phyloP scores from a whole-genome alignment of 129 eudicot genomes.

The Escallonia rubra region DNA sequence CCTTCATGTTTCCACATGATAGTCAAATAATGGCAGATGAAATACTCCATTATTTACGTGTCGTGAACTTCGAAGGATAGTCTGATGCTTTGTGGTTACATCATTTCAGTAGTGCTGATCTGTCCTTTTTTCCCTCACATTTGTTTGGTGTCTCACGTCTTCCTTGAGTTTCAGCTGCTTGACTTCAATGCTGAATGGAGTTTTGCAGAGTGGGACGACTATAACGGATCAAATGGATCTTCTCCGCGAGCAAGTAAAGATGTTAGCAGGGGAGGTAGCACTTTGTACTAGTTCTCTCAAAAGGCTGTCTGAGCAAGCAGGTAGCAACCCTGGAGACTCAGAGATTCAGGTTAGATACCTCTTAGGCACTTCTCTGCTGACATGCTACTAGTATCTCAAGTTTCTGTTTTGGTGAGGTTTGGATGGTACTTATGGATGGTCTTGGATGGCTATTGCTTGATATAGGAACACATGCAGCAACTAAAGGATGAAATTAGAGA shows the following conservation, averaged over 20 bases:
- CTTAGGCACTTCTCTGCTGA: background rate
- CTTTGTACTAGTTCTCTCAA: conserved; percentile 67
- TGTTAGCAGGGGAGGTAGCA: conserved; percentile 91
- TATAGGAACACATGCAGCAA: conserved; percentile 57
- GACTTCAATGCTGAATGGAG: conserved; percentile 10
- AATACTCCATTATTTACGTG: too few relatives aligned
- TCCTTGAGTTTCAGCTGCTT: conserved; percentile 5
- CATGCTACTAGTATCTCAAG: background rate
- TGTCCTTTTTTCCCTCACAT: too few relatives aligned
- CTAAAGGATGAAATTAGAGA: conserved; percentile 63
- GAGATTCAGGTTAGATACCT: conserved; percentile 47
- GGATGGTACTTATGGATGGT: background rate
- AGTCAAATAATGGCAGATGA: too few relatives aligned
- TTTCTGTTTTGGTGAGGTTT: background rate
- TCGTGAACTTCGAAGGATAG: too few relatives aligned
- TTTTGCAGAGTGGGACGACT: conserved; percentile 68
- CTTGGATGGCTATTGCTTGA: conserved; percentile 19
- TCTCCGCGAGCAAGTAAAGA: conserved; percentile 70
- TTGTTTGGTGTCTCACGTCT: background rate
- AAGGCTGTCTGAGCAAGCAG: conserved; percentile 67
- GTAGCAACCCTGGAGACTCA: conserved; percentile 52
- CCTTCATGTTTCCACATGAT: too few relatives aligned
- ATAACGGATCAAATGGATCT: conserved; percentile 80
- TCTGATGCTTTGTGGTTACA: too few relatives aligned
- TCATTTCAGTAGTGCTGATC: too few relatives aligned